A percentile compares a stretch with the other conserved stretches of the same genome.
phyloP scores from a whole-genome alignment of 176 grass and related monocot species.

The Aegilops sharonensis region DNA sequence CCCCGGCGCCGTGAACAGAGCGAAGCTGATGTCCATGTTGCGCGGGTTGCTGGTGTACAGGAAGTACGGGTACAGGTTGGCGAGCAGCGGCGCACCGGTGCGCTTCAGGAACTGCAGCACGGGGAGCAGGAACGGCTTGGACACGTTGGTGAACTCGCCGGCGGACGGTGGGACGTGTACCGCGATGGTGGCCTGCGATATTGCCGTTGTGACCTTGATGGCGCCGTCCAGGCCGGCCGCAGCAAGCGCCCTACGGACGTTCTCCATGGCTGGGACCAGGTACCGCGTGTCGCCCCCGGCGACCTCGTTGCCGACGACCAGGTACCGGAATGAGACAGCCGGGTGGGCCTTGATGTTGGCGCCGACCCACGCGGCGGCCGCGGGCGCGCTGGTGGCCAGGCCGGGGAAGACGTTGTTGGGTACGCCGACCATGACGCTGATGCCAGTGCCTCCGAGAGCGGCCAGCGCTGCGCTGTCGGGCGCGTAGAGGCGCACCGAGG shows the following conservation, averaged over 20 bases:
- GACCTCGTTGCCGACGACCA: conserved; percentile 42
- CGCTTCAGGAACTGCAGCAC: conserved; percentile 47
- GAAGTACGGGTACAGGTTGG: conserved; percentile 72
- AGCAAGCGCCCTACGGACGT: conserved; percentile 28
- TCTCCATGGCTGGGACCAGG: conserved; percentile 16
- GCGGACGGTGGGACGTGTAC: conserved; percentile 44
- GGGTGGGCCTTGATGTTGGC: conserved; percentile 31
- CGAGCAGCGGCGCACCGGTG: conserved; percentile 48
- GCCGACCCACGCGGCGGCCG: conserved; percentile 13
- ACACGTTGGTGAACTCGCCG: conserved; percentile 37
- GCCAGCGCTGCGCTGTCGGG: no score
- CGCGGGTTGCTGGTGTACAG: conserved; percentile 1
- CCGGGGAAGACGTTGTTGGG: neutral
- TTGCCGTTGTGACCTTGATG: conserved; percentile 53
- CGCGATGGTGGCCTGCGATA: conserved; percentile 47
- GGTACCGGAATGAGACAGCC: conserved; percentile 29
- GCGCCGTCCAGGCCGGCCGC: neutral
- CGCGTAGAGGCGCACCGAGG: no score
- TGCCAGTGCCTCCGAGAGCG: no score
- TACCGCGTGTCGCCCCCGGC: neutral
- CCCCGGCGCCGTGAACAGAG: conserved; percentile 41
- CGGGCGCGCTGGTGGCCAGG: neutral
- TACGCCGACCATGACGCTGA: no score
- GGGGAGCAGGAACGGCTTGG: conserved; percentile 25
- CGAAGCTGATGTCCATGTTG: conserved; percentile 36